Percentiles rank a stretch among this genome's conserved stretches.
These are phyloP conservation scores for Apiospora phragmitis DNA, from an alignment of 2,329 filamentous ascomycete genomes.

Conservation along the genomic window DNA sequence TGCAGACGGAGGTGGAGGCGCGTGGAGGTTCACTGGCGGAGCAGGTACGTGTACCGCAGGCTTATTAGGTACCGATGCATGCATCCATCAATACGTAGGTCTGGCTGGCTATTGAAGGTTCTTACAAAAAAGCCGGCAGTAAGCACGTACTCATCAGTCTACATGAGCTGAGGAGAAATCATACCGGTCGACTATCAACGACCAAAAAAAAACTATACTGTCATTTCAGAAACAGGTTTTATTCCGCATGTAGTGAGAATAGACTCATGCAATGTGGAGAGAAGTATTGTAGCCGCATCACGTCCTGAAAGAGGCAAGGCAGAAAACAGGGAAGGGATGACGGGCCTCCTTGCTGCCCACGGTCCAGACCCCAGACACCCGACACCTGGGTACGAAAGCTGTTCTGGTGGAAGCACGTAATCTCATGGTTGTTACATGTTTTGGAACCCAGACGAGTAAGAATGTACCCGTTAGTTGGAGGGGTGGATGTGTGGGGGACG, in stretches of 20 bases:
- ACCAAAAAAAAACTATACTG: background rate
- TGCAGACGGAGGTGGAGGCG: slow-evolving; percentile 5
- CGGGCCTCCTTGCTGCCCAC: background rate
- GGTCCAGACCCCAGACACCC: background rate
- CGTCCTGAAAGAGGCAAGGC: slow-evolving; percentile 4
- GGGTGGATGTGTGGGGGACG: background rate
- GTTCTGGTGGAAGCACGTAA: background rate
- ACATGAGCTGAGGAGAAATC: background rate
- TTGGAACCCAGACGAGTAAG: too few relatives aligned
- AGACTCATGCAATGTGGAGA: slow-evolving; percentile 1
- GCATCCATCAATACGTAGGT: background rate
- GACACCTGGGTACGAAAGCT: background rate
- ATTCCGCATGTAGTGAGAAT: background rate
- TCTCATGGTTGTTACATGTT: background rate
- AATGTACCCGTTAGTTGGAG: background rate
- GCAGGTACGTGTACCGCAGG: slow-evolving; percentile 1
- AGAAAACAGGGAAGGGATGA: slow-evolving; percentile 4
- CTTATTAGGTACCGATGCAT: slow-evolving; percentile 6
- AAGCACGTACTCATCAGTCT: background rate
- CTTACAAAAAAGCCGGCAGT: background rate
- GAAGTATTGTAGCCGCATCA: background rate
- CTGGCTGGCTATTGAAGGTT: background rate
- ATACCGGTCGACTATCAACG: background rate
- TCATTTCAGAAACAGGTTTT: background rate
- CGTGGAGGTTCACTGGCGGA: background rate